Evolutionary conservation across 148 eudicot genomes (phyloP).

Genomic region (Dianthus caryophyllus): DNA sequence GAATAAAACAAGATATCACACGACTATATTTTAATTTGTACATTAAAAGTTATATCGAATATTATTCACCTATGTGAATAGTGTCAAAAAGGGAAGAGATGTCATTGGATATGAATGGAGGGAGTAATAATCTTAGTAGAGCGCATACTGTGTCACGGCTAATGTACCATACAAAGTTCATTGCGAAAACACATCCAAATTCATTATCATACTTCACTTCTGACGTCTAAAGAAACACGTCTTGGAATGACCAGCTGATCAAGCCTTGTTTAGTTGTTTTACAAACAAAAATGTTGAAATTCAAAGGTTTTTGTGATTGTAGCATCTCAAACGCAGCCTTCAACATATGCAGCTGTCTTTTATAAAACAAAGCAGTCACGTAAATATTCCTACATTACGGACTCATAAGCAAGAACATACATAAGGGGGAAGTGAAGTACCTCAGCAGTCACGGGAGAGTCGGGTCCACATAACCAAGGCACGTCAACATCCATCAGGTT

Average conservation of each 20-base stretch:
- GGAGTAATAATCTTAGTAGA: too few relatives aligned
- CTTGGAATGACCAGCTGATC: not conserved
- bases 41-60: too few relatives aligned
- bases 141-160: not conserved
- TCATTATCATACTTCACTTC: too few relatives aligned
- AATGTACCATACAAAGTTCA: too few relatives aligned
- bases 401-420: too few relatives aligned
- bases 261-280: not conserved
- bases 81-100: too few relatives aligned
- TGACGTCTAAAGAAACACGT: too few relatives aligned
- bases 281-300: not conserved
- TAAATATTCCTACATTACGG: not conserved
- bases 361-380: not conserved
- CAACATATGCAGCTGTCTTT: not conserved
- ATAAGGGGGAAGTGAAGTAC: not conserved
- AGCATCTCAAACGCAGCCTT: not conserved
- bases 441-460: not conserved
- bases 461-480: not conserved
- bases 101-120: too few relatives aligned
- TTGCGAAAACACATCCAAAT: too few relatives aligned
- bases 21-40: too few relatives aligned
- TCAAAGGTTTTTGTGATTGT: not conserved
- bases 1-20: too few relatives aligned
- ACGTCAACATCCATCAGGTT: conserved; percentile 1
- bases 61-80: too few relatives aligned